Base-by-base conservation (phyloP, 2,329 filamentous ascomycete genomes). In the Colletotrichum phormii region DNA sequence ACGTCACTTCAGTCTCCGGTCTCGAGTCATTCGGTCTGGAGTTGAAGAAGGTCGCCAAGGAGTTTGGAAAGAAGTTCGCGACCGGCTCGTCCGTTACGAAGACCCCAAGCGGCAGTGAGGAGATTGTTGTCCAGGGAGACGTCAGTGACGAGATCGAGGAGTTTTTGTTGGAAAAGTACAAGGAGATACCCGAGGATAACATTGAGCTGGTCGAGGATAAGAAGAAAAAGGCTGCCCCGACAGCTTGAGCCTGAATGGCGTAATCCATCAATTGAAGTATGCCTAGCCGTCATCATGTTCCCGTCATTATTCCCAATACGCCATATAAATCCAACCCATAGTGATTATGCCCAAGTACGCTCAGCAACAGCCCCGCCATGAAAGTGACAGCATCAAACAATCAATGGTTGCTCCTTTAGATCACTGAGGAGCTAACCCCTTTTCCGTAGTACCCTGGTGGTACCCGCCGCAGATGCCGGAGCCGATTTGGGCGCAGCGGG, bases 31-130 rank as follows among this genome's bases (percentile, higher is more conserved):
- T 98, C 79, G 95, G 95, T 0, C 83, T 98, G 54, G 96, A 98
- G 69, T 89, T 98, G 79, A 99, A 99, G 84, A 98, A 98, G 86
- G 89, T 97, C 8, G 92, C 95, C 71, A 98, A 98, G 87, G 97
- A 98, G 80, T 92, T 98, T 77, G 97, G 97, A 75, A 99, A 98
- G 90, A 98, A 98, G 85, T 98, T 99, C 80, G 97, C 97, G 35
- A 98, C 97, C 11, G 97, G 97, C 0, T 93, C 92, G 18, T 95
- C 93, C 57, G 97, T 99, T 57, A 98, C 96, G 9, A 98, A 98
- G 85, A 90, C 93, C 1, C 89, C 95, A 0, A 92, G 91, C 67
- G 95, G 94, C 26, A 94, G 94, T 22, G 97, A 99, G 84, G 97
- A 98, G 85, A 98, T 99, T 81, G 97, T 97, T 5, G 95, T 99